Evolutionary conservation across 768 basidiomycete genomes (phyloP), one percentile per base, ranked within the genome.

Genomic region (Lanmaoa rubissima): DNA sequence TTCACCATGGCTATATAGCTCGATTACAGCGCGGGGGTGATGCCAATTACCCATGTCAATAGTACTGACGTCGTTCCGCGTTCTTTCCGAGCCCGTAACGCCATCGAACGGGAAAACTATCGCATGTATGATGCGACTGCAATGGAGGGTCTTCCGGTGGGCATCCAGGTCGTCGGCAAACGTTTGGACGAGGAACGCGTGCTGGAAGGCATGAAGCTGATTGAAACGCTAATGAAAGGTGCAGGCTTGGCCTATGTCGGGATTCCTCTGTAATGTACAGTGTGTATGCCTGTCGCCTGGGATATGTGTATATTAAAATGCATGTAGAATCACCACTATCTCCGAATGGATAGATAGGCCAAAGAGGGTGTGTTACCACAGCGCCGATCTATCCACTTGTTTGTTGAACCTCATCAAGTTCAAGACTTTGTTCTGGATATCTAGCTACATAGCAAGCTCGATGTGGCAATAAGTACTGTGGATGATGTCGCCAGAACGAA

Each of bases 141-240:
- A 42, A 78, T 80, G 75, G 66, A 76, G 34, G 79, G 78, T 14
- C 70, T 80, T 26, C 79, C 79, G 0, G 66, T 81, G 4, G 74
- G 75, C 2, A 65, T 81, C 24, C 78, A 80, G 61, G 61, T 81
- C 42, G 65, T 77, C 10, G 79, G 78, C 1, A 69, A 68, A 32
- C 72, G 77, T 13, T 65, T 78, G 6, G 75, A 79, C 53, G 81
- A 82, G 62, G 81, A 82, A 65, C 75, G 75, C 24, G 78, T 78
- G 2, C 53, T 82, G 39, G 75, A 74, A 56, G 77, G 78, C 3
- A 80, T 81, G 73, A 71, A 75, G 53, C 54, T 78, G 47, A 69
- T 81, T 21, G 67, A 74, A 32, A 53, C 49, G n/a, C 44, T 69
- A 13, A 59, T 71, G 62, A 64, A 57, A 43, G 53, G 54, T 7